Percentiles rank a stretch among this genome's conserved stretches.
Conservation (phyloP, 345 rosid species). For the Kernera saxatilis region DNA sequence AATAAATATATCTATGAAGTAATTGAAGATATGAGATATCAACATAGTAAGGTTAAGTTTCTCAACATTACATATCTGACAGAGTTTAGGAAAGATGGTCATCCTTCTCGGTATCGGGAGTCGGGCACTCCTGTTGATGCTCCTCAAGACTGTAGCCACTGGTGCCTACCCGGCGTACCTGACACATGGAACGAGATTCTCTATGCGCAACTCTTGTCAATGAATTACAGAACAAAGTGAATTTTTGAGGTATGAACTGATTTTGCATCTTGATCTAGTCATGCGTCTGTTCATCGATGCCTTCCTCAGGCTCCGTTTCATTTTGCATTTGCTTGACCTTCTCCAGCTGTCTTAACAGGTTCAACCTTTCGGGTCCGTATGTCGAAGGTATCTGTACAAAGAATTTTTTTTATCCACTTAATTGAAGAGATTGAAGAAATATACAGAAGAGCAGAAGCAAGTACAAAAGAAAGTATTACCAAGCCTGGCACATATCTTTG, state of each 20-base stretch:
- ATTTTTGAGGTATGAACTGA: constrained; percentile 12
- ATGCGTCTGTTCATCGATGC: constrained; percentile 38
- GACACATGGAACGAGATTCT: constrained; percentile 85
- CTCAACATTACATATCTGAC: constrained; percentile 72
- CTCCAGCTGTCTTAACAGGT: constrained; percentile 87
- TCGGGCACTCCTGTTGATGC: constrained; percentile 50
- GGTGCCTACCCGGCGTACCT: constrained; percentile 93
- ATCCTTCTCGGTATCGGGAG: constrained; percentile 76
- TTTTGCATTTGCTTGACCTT: constrained; percentile 68
- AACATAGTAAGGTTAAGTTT: constrained; percentile 44
- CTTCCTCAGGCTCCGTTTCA: constrained; percentile 53
- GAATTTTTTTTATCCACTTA: constrained; percentile 3
- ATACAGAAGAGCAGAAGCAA: not conserved
- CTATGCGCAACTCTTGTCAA: constrained; percentile 58
- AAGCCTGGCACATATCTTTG: constrained; percentile 84
- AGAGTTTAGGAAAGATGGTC: constrained; percentile 63
- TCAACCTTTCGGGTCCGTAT: constrained; percentile 87
- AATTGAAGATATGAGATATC: constrained; percentile 42
- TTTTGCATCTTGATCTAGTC: constrained; percentile 18
- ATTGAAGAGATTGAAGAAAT: not conserved
- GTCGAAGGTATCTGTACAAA: constrained; percentile 82
- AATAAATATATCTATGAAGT: constrained; percentile 47
- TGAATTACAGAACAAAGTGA: constrained; percentile 33
- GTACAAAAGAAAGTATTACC: constrained; percentile 40
- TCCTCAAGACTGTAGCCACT: constrained; percentile 93